These are phyloP conservation scores for Serendipita sp. DNA, from an alignment of 768 basidiomycete genomes.

Conservation along the genomic window DNA sequence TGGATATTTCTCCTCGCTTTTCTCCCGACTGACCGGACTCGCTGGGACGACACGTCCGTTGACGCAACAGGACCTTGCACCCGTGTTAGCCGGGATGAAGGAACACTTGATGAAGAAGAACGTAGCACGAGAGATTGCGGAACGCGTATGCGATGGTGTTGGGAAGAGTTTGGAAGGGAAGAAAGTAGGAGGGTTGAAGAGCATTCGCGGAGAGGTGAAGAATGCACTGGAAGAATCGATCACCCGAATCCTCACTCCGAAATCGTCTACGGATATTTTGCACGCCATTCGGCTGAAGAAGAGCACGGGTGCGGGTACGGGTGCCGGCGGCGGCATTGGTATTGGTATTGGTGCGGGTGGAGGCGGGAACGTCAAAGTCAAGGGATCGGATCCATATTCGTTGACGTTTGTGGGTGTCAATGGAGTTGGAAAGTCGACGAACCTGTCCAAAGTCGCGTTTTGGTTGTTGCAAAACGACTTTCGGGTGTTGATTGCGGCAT, in stretches of 20 bases:
- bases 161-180: constrained; percentile 78
- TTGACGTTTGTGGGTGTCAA: constrained; percentile 98
- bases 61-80: constrained; percentile 66
- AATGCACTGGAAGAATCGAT: constrained; percentile 69
- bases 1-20: constrained; percentile 58
- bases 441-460: constrained; percentile 94
- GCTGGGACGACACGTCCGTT: constrained; percentile 42
- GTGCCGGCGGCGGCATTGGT: constrained; percentile 35
- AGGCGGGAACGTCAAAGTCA: too few relatives aligned
- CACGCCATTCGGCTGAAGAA: constrained; percentile 77
- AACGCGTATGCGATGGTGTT: constrained; percentile 90
- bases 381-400: constrained; percentile 49
- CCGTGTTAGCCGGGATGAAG: constrained; percentile 86
- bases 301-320: constrained; percentile 43
- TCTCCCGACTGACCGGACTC: constrained; percentile 63
- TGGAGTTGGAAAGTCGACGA: constrained; percentile 97
- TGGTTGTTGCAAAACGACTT: constrained; percentile 95
- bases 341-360: too few relatives aligned
- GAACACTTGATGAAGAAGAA: constrained; percentile 98
- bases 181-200: constrained; percentile 79
- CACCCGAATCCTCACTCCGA: constrained; percentile 88
- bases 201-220: constrained; percentile 72
- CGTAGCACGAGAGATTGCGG: constrained; percentile 88
- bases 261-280: constrained; percentile 90
- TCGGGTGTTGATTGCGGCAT: constrained; percentile 89